Evolutionary conservation across 73 alveolate species (phyloP).

Genomic region (Paramecium pentaurelia): DNA sequence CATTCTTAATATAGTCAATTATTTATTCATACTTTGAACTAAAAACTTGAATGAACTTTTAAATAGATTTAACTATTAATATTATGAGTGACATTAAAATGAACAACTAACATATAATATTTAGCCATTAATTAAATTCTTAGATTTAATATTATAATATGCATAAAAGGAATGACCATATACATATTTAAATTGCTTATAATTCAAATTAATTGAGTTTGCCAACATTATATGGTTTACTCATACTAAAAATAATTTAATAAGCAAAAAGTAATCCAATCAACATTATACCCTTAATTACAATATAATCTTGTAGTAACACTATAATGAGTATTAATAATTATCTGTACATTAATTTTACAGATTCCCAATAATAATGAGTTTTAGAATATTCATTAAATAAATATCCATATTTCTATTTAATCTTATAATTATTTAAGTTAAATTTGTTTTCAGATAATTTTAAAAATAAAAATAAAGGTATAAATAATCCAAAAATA

Average conservation of each 20-base stretch:
- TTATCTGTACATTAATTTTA: not conserved
- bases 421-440: not conserved
- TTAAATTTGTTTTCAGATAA: not conserved
- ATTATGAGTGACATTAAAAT: not conserved
- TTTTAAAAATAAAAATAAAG: not conserved
- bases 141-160: not conserved
- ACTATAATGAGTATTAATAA: not conserved
- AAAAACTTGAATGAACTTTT: not conserved
- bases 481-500: not conserved
- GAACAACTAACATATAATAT: not conserved
- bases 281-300: not conserved
- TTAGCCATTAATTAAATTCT: not conserved
- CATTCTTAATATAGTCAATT: not conserved
- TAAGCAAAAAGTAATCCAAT: not conserved
- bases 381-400: not conserved
- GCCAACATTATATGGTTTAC: not conserved
- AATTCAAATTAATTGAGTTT: not conserved
- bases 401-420: not conserved
- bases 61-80: not conserved
- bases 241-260: not conserved
- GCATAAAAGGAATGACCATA: not conserved
- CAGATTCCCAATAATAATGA: not conserved
- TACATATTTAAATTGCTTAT: not conserved
- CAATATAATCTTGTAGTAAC: not conserved
- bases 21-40: not conserved